Base-by-base conservation (phyloP, 352 stramenopile species). In the Globisporangium nodosum region DNA sequence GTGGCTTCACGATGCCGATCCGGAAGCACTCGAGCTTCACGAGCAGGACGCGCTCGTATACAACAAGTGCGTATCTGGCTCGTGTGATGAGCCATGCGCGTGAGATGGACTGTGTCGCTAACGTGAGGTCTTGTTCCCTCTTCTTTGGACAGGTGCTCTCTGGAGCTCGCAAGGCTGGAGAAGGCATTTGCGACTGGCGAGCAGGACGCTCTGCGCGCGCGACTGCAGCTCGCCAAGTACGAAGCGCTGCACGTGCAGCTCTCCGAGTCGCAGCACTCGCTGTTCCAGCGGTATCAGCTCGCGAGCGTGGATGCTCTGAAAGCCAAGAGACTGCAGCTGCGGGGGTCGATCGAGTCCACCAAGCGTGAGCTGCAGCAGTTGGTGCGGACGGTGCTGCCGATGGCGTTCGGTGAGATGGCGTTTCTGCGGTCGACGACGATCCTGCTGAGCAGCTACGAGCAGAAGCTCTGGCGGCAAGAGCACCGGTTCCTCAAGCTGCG, bases 401-500 rank as follows among this genome's bases (percentile, higher is more conserved):
- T 49, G 2, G 31, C 50, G 33, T 65, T 73, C 18, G 64, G 69
- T 5, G 66, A 77, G 48, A 63, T 80, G 20, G 71, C 71, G 42
- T 75, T 77, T 30, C 60, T 80, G 15, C 66, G 68, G 39, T 70
- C 69, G 1, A 77, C 71, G 20, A 73, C 51, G 11, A 67, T 80
- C 12, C 52, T 80, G 2, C 51, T 80, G 20, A 56, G 71, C 12
- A 80, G 64, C 66, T 80, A 80, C 48, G 71, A 80, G 49, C 68
- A 77, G 18, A 80, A 80, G 43, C 42, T 80, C 2, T 80, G 71
- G 71, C 63, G 71, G 0, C 71, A 80, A 43, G 69, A 80, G 50
- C 51, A 74, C 21, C 71, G 69, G 6, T 80, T 77, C 35, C 33
- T 80, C 20, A 56, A 73, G 49, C 46, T 80, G 3, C 60, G 59